These are phyloP conservation scores for Thinopyrum obtusiflorum DNA, from an alignment of 202 grass and related monocot species.

Conservation along the genomic window DNA sequence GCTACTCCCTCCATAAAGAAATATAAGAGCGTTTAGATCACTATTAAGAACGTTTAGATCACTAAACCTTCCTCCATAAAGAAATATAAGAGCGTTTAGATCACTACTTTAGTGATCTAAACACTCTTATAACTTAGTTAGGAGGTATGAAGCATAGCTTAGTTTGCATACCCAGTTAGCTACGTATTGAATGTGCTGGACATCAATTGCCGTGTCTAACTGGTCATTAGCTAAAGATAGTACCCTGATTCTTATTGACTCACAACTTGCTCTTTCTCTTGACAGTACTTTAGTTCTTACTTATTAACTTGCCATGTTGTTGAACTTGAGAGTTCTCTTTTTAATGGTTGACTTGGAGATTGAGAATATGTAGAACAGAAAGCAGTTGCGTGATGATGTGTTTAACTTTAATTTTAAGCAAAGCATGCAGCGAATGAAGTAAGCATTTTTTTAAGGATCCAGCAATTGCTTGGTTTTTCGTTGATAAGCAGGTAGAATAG, in stretches of 20 bases:
- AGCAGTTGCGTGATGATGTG: not conserved
- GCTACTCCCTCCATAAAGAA: no score
- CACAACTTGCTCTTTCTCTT: not conserved
- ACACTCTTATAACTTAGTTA: no score
- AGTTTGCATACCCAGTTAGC: not conserved
- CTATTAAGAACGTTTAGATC: no score
- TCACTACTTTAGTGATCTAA: no score
- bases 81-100: no score
- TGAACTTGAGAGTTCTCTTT: not conserved
- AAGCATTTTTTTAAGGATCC: no score
- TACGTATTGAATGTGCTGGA: not conserved
- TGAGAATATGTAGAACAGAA: not conserved
- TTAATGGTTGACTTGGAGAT: not conserved
- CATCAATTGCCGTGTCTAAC: not conserved
- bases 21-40: no score
- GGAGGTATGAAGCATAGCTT: not conserved
- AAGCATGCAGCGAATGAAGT: not conserved
- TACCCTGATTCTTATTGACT: constrained; percentile 1
- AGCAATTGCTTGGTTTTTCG: no score
- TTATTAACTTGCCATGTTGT: not conserved
- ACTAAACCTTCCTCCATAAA: no score
- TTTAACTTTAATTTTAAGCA: not conserved
- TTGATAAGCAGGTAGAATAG: no score
- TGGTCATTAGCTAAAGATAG: not conserved
- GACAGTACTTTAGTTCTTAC: not conserved